These are phyloP conservation scores for Penicillium sp. DNA, from an alignment of 2,329 filamentous ascomycete species.

Conservation along the genomic window DNA sequence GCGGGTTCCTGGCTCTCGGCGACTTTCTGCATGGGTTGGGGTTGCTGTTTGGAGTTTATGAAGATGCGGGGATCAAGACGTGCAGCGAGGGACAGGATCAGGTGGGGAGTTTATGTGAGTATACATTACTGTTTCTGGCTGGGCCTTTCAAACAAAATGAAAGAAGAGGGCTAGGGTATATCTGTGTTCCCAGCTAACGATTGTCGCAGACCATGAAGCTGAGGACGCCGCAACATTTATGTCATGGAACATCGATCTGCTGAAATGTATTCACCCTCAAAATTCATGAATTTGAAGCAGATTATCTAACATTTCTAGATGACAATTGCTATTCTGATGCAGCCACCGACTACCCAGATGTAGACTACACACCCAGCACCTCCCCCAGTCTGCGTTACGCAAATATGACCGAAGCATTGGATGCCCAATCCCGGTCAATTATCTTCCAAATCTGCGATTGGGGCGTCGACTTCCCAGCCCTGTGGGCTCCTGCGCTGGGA, in stretches of 20 bases:
- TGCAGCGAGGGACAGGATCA: conserved; percentile 33
- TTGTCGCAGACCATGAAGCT: conserved; percentile 42
- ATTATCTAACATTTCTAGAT: conserved; percentile 28
- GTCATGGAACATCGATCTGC: conserved; percentile 42
- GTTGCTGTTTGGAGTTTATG: conserved; percentile 49
- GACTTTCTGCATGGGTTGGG: conserved; percentile 41
- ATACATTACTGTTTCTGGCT: too few relatives aligned
- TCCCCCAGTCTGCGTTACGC: conserved; percentile 46
- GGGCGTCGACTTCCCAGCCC: conserved; percentile 52
- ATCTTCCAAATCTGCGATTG: conserved; percentile 57
- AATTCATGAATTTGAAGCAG: not conserved
- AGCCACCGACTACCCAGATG: conserved; percentile 42
- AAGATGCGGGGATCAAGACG: conserved; percentile 44
- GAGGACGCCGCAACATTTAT: conserved; percentile 42
- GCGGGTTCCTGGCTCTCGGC: conserved; percentile 44
- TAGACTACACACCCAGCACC: conserved; percentile 41
- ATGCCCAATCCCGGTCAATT: conserved; percentile 43
- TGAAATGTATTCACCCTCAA: conserved; percentile 49
- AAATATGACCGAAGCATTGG: conserved; percentile 49
- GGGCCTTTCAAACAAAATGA: too few relatives aligned
- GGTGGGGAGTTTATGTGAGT: conserved; percentile 39
- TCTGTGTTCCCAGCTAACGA: not conserved
- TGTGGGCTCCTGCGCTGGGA: conserved; percentile 50
- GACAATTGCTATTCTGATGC: conserved; percentile 53
- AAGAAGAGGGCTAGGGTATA: too few relatives aligned